Evolutionary conservation across 352 stramenopile genomes (phyloP).

Genomic region (Pythium periplocum): DNA sequence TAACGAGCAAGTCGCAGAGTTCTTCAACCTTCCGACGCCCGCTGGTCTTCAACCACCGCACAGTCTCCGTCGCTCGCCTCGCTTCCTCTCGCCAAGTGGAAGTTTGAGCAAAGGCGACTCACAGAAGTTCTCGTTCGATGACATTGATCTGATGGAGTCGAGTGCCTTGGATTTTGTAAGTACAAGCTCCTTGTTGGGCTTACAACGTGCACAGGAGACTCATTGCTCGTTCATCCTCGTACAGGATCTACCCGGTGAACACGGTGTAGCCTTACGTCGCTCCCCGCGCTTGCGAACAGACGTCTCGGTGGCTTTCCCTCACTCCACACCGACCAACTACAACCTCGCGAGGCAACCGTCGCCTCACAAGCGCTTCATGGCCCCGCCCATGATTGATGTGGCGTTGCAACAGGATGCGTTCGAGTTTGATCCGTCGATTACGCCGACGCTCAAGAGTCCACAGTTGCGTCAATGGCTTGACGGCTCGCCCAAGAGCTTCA

Average conservation of each 20-base stretch:
- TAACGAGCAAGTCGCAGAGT: conserved; percentile 82
- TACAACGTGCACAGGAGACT: not conserved
- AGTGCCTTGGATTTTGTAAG: conserved; percentile 71
- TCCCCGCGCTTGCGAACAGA: conserved; percentile 78
- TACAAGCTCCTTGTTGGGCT: conserved; percentile 7
- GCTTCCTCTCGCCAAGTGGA: conserved; percentile 57
- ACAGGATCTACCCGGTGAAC: conserved; percentile 69
- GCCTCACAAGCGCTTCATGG: conserved; percentile 63
- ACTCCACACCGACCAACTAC: conserved; percentile 42
- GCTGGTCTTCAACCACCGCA: conserved; percentile 54
- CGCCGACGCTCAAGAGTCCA: conserved; percentile 82
- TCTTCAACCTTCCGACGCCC: conserved; percentile 74
- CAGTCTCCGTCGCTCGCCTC: conserved; percentile 67
- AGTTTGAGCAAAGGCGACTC: conserved; percentile 61
- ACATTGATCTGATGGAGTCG: conserved; percentile 76
- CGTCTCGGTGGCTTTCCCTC: conserved; percentile 79
- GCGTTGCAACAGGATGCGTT: conserved; percentile 78
- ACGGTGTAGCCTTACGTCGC: conserved; percentile 46
- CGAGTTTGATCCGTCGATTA: conserved; percentile 83
- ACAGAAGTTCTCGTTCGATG: conserved; percentile 84
- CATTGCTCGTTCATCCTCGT: not conserved
- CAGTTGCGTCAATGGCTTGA: conserved; percentile 82
- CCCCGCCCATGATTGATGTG: conserved; percentile 70
- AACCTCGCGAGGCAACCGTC: conserved; percentile 41
- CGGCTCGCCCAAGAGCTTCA: conserved; percentile 73